phyloP scores from a whole-genome alignment of 768 basidiomycete species.

The Lentinula edodes region DNA sequence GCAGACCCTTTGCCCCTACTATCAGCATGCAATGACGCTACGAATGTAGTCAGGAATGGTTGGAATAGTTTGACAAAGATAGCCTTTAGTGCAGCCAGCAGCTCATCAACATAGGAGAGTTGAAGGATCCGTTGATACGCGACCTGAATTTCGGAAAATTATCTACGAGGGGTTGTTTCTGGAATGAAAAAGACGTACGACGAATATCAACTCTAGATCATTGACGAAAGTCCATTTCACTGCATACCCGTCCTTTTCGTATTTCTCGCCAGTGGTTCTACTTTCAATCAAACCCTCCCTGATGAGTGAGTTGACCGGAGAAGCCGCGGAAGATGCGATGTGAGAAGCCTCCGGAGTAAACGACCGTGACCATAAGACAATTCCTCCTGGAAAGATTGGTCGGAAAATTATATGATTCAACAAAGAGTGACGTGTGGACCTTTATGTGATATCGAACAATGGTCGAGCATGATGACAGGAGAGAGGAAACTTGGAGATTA shows the following conservation, averaged over 20 bases:
- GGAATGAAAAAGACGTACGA: conserved; percentile 47
- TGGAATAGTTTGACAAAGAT: conserved; percentile 86
- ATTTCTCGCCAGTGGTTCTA: conserved; percentile 71
- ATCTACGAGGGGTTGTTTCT: conserved; percentile 1
- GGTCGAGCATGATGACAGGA: conserved; percentile 69
- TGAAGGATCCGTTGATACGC: conserved; percentile 96
- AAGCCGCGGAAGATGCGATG: conserved; percentile 63
- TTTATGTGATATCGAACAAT: conserved; percentile 93
- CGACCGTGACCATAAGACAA: conserved; percentile 92
- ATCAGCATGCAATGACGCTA: conserved; percentile 72
- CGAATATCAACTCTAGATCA: conserved; percentile 94
- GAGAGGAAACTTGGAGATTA: background rate
- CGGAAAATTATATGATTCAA: background rate
- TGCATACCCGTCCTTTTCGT: conserved; percentile 92
- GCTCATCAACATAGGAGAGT: conserved; percentile 87
- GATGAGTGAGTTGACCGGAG: conserved; percentile 85
- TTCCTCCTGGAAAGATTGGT: conserved; percentile 54
- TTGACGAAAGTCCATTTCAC: conserved; percentile 95
- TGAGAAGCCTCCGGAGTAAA: conserved; percentile 84
- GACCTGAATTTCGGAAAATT: conserved; percentile 45
- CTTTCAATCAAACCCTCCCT: conserved; percentile 92
- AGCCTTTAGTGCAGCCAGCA: conserved; percentile 72
- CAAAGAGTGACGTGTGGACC: conserved; percentile 33
- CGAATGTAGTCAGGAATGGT: conserved; percentile 77
- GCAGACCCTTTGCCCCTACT: conserved; percentile 38